Percentiles rank a stretch among this genome's conserved stretches.
These are phyloP conservation scores for Auriscalpium vulgare DNA, from an alignment of 768 basidiomycete genomes.

Conservation along the genomic window DNA sequence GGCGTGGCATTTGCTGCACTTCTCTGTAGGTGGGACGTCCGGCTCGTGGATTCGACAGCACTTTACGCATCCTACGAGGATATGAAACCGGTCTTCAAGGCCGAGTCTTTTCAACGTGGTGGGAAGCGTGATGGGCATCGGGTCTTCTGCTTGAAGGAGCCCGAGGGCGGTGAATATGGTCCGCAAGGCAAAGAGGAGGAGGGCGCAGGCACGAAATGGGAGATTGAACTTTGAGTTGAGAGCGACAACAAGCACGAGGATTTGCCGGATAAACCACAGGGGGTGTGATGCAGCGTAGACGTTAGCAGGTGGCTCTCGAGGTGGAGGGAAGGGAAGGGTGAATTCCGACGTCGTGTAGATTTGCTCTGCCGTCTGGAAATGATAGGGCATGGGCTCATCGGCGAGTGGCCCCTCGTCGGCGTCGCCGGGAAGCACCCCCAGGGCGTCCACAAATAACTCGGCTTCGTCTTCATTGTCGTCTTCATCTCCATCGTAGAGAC, in stretches of 20 bases:
- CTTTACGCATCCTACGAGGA: background rate
- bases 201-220: background rate
- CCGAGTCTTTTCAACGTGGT: background rate
- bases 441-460: too few species aligned
- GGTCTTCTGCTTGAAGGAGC: background rate
- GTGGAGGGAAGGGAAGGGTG: too few species aligned
- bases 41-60: background rate
- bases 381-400: too few species aligned
- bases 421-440: too few species aligned
- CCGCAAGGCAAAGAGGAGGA: background rate
- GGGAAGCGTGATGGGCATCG: background rate
- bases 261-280: background rate
- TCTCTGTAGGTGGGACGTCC: background rate
- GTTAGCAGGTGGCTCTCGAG: too few species aligned
- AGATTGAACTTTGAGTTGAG: background rate
- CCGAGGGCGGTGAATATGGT: background rate
- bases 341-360: too few species aligned
- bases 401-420: too few species aligned
- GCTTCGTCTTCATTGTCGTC: too few species aligned
- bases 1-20: background rate
- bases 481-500: too few species aligned
- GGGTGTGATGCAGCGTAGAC: background rate
- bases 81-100: background rate
- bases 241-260: background rate
- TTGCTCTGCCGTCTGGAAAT: too few species aligned